Evolutionary conservation across 331 rosid species (phyloP).

Genomic region (Quercus phellos): DNA sequence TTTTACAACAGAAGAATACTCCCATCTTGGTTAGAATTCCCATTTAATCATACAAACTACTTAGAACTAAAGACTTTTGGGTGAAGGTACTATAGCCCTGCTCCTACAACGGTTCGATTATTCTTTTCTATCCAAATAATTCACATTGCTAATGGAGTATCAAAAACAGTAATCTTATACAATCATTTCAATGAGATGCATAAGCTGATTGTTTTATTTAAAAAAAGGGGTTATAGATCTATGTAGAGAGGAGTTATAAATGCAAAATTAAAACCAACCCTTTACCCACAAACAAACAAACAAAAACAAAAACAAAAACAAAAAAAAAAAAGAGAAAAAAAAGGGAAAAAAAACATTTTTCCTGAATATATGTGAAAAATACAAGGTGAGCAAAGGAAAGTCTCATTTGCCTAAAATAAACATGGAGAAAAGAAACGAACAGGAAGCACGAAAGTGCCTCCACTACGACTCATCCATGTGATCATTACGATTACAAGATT

Average conservation of each 20-base stretch:
- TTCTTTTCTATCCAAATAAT: too few relatives aligned
- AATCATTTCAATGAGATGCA: neutral
- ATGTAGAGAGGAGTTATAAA: neutral
- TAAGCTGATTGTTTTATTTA: too few relatives aligned
- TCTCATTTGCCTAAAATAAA: neutral
- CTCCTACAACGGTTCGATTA: too few relatives aligned
- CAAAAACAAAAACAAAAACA: too few relatives aligned
- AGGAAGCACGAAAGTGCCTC: conserved; percentile 7
- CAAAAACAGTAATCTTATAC: neutral
- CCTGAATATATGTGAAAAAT: neutral
- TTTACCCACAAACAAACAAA: neutral
- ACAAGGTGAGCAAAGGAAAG: neutral
- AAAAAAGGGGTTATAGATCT: neutral
- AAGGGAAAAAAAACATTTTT: neutral
- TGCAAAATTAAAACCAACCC: neutral
- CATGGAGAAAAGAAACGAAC: neutral
- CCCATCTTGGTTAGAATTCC: too few relatives aligned
- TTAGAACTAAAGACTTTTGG: too few relatives aligned
- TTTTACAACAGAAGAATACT: too few relatives aligned
- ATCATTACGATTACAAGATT: conserved; percentile 51
- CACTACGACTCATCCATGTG: conserved; percentile 74
- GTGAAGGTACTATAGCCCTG: too few relatives aligned
- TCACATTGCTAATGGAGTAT: neutral
- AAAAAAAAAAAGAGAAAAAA: too few relatives aligned
- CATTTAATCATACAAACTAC: too few relatives aligned